Percentiles rank a stretch among this genome's conserved stretches.
phyloP scores from a whole-genome alignment of 2,329 filamentous ascomycete species.

The Grosmannia clavigera region DNA sequence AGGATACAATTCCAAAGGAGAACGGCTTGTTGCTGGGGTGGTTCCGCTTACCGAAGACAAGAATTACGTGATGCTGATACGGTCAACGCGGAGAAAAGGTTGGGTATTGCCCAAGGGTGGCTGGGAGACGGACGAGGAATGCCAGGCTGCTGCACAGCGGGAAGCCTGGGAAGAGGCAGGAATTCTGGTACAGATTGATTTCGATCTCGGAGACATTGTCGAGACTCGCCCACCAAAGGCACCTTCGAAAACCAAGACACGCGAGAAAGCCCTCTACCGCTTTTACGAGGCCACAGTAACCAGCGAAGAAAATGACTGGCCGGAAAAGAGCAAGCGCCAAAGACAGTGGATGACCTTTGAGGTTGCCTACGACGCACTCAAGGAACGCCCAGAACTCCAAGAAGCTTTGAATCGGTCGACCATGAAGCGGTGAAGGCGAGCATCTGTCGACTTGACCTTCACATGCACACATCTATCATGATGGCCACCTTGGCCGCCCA shows the following conservation, averaged over 20 bases:
- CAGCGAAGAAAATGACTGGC: constrained; percentile 78
- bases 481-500: background rate
- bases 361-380: constrained; percentile 67
- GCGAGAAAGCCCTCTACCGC: constrained; percentile 53
- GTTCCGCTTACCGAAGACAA: constrained; percentile 82
- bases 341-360: constrained; percentile 81
- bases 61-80: constrained; percentile 80
- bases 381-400: constrained; percentile 70
- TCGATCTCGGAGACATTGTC: constrained; percentile 74
- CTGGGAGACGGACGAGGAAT: constrained; percentile 91
- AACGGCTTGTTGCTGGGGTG: constrained; percentile 88
- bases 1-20: constrained; percentile 89
- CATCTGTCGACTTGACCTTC: background rate
- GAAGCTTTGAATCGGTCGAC: constrained; percentile 78
- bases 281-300: constrained; percentile 85
- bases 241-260: constrained; percentile 40
- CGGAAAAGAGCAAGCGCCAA: constrained; percentile 82
- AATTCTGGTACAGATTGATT: constrained; percentile 72
- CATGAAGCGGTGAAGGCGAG: constrained; percentile 36
- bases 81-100: constrained; percentile 78
- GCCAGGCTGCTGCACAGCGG: constrained; percentile 69
- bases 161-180: constrained; percentile 99
- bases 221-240: constrained; percentile 70
- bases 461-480: background rate
- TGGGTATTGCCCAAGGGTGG: constrained; percentile 98